Base-by-base conservation (phyloP, 371 early-diverging fungal genomes). In the Mortierella polycephala region DNA sequence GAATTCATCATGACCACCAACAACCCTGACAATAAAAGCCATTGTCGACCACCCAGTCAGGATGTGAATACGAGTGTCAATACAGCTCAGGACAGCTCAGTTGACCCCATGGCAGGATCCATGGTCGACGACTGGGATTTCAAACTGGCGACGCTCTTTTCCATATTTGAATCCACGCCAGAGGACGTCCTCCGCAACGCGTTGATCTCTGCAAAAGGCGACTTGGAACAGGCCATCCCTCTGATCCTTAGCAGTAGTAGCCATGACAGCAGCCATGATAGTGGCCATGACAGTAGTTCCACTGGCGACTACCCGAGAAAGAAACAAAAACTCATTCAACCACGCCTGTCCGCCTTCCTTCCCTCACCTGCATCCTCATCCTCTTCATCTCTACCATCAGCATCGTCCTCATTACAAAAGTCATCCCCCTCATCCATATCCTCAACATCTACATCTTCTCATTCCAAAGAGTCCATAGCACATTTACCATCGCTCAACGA, bases 201-300 rank as follows among this genome's bases (percentile, higher is more conserved):
- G 1, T 54, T 79, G 23, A 18, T 46, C 14, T 40, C 61, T 13
- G 59, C 79, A 11, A 49, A 72, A 0, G 73, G 73, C 5, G 69
- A 79, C 20, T 66, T 72, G 20, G 79, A 79, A 39, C 65, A 68
- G 14, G 79, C 79, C 10, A 79, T 79, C 8, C 71, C 71, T 9
- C 44, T 69, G 18, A 64, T 79, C 37, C 69, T 79, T 42, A 71
- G 67, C 49, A 62, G 11, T 39, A 65, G 57, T 20, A 59, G 46
- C 51, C 41, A 30, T 30, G 39, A 20, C 44, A 21, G 47, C 55
- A 40, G 9, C 47, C 51, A 57, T 10, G 50, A 5, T n/a, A 57
- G 37, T 7, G 60, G 49, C 21, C 30, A 23, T 18, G 57, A 60
- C 8, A 54, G 44, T 49, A 5, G 14, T 18, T 14, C 8, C 40